Conservation (phyloP, 2,329 filamentous ascomycete genomes). For the Aspergillus hortae region DNA sequence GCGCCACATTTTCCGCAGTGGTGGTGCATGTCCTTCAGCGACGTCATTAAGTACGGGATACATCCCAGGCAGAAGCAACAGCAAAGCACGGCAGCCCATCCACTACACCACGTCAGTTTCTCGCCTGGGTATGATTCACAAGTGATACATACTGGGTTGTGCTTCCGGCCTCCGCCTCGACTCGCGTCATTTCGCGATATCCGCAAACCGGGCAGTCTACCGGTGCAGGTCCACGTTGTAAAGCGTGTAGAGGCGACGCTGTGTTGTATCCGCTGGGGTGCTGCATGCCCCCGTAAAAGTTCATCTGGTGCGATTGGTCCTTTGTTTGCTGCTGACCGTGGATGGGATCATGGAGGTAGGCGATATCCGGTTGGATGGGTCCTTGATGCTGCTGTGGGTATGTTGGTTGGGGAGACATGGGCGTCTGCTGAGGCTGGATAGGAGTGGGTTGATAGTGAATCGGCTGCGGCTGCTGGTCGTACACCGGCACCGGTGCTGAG, state of each 20-base stretch:
- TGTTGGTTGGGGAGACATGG: no score
- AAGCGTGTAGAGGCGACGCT: slow-evolving; percentile 21
- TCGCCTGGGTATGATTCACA: no score
- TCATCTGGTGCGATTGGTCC: slow-evolving; percentile 1
- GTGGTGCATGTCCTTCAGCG: slow-evolving; percentile 49
- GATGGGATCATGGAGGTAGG: slow-evolving; percentile 1
- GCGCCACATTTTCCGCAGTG: slow-evolving; percentile 46
- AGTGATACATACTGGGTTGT: slow-evolving; percentile 27
- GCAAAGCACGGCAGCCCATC: slow-evolving; percentile 46
- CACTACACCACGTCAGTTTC: slow-evolving; percentile 26
- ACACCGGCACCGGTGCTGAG: slow-evolving; percentile 2
- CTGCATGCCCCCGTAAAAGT: not conserved
- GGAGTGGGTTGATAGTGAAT: not conserved
- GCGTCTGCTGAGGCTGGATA: no score
- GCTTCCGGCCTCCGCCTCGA: slow-evolving; percentile 18
- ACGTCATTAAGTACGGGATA: slow-evolving; percentile 47
- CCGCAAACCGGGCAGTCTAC: slow-evolving; percentile 49
- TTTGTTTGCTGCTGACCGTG: not conserved
- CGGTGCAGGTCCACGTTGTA: slow-evolving; percentile 35
- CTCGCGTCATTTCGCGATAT: slow-evolving; percentile 31
- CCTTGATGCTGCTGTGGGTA: not conserved
- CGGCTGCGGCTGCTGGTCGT: not conserved
- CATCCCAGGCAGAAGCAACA: slow-evolving; percentile 44
- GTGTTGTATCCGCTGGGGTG: slow-evolving; percentile 23
- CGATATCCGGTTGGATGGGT: not conserved